A percentile compares a stretch with the other conserved stretches of the same genome.
phyloP scores from a whole-genome alignment of 2,329 filamentous ascomycete species.

The Sporothrix humicola region DNA sequence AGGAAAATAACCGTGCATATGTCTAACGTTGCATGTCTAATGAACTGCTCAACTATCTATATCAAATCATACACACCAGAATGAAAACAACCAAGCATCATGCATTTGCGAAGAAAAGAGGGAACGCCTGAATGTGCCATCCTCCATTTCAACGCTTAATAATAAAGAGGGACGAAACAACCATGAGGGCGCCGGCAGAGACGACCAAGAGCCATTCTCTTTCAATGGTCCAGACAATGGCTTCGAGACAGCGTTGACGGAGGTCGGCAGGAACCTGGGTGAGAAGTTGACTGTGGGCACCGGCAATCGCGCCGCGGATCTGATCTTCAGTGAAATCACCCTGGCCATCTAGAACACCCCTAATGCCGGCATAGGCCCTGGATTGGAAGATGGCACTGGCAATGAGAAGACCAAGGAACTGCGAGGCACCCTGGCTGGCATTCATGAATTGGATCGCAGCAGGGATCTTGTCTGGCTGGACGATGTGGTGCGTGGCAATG shows the following conservation, averaged over 20 bases:
- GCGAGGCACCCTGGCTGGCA: slow-evolving; percentile 42
- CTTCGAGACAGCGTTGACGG: slow-evolving; percentile 27
- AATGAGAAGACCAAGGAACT: slow-evolving; percentile 35
- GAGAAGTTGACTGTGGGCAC: slow-evolving; percentile 29
- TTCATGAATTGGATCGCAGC: slow-evolving; percentile 47
- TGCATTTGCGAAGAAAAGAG: no score
- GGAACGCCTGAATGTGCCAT: no score
- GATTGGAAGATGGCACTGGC: slow-evolving; percentile 39
- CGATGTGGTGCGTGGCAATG: slow-evolving; percentile 42
- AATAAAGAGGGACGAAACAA: slow-evolving; percentile 35
- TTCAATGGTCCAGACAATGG: slow-evolving; percentile 33
- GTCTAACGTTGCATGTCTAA: no score
- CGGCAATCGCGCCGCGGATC: slow-evolving; percentile 35
- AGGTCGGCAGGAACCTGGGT: slow-evolving; percentile 13
- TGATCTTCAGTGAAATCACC: slow-evolving; percentile 25
- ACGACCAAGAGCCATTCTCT: slow-evolving; percentile 35
- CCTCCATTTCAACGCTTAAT: slow-evolving; percentile 42
- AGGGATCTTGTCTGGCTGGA: slow-evolving; percentile 41
- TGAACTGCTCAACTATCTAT: no score
- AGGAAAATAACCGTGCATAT: no score
- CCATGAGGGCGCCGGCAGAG: slow-evolving; percentile 25
- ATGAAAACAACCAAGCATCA: no score
- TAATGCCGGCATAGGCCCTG: slow-evolving; percentile 29
- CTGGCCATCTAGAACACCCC: slow-evolving; percentile 17
- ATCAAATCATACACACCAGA: no score